Conservation (phyloP, 1,139 yeast species). For the Protomyces pachydermus region DNA sequence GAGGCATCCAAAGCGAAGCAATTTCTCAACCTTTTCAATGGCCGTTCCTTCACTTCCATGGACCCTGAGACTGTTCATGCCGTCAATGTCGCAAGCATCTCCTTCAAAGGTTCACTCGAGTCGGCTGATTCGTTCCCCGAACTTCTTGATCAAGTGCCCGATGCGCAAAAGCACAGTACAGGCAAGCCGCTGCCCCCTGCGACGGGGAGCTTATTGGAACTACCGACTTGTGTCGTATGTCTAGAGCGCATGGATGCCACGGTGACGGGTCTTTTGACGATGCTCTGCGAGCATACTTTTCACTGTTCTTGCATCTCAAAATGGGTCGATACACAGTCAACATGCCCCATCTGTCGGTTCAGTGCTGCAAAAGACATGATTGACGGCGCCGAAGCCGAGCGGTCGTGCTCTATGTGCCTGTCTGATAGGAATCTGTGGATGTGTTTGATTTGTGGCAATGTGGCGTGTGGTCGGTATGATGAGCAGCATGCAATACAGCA, state of each 20-base stretch:
- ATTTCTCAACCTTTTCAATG: constrained; percentile 65
- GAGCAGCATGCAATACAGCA: constrained; percentile 78
- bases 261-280: constrained; percentile 75
- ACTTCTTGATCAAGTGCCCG: constrained; percentile 37
- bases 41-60: constrained; percentile 74
- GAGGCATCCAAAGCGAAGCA: constrained; percentile 52
- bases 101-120: constrained; percentile 40
- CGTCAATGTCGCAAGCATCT: constrained; percentile 60
- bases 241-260: constrained; percentile 81
- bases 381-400: constrained; percentile 19
- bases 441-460: constrained; percentile 79
- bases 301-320: constrained; percentile 83
- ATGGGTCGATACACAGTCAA: constrained; percentile 60
- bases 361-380: constrained; percentile 45
- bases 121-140: constrained; percentile 50
- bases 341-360: constrained; percentile 88
- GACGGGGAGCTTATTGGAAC: constrained; percentile 48
- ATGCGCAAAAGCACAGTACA: constrained; percentile 26
- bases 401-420: constrained; percentile 50
- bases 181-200: constrained; percentile 38
- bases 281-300: constrained; percentile 89
- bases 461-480: constrained; percentile 88
- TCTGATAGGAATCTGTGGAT: constrained; percentile 76
- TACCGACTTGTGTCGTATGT: constrained; percentile 93
- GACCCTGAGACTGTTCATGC: constrained; percentile 86